Evolutionary conservation across 352 stramenopile genomes (phyloP), one percentile per base, ranked within the genome.

Genomic region (Globisporangium heterothallicum): DNA sequence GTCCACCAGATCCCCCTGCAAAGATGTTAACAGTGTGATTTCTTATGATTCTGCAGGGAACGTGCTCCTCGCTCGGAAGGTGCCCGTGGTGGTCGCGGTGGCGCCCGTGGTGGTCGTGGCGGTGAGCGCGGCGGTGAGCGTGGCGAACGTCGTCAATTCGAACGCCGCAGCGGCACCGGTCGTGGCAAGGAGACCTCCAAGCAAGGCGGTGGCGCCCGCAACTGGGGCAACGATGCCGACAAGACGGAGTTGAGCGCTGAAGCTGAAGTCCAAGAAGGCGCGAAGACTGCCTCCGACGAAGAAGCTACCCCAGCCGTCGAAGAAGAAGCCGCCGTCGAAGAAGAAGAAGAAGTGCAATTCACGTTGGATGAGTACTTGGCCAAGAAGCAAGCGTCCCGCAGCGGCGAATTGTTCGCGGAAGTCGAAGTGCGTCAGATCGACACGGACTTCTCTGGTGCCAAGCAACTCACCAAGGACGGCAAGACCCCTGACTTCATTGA

Each of bases 121-220:
- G 70, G 61, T 60, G 65, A 64, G n/a, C 73, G 71, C 65, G 63
- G 74, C 63, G 74, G 73, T 48, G 66, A 60, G 53, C 76, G 74
- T 71, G 73, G 72, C 13, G 72, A 71, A 61, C 79, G 79, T 64
- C 92, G 95, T 36, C 74, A 94, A 47, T 98, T 91, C 52, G 95
- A 98, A 65, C 92, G 95, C 58, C 85, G 89, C 72, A 97, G 86
- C 56, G 95, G 95, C 66, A 98, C 94, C 40, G 95, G 95, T 59
- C 92, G 95, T 71, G 95, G 95, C 66, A 95, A 94, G 63, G 95
- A 98, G 74, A 92, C 89, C 61, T 97, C 88, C 69, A 98, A 98
- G 78, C 81, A 86, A 58, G 95, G 95, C 42, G 92, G 88, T 50
- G 95, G 95, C 68, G 90, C 88, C 58, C 90, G 80, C 74, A 98